Conservation (phyloP, 2,329 filamentous ascomycete species). For the Trichoderma atroviride region DNA sequence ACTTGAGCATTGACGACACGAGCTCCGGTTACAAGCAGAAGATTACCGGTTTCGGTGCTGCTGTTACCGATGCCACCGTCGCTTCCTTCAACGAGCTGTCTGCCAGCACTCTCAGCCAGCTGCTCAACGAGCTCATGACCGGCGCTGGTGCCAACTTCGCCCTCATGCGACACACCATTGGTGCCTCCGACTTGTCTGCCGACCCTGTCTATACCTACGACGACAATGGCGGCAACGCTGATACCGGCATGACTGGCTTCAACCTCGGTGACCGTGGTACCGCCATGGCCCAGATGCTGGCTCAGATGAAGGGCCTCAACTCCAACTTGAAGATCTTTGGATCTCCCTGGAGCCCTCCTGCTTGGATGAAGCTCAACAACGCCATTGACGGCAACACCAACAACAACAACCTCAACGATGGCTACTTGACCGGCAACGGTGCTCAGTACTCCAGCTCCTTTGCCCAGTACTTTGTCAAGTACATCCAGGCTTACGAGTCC, state of each 20-base stretch:
- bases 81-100: constrained; percentile 41
- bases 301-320: constrained; percentile 39
- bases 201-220: constrained; percentile 45
- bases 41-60: constrained; percentile 44
- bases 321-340: constrained; percentile 42
- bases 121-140: constrained; percentile 43
- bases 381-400: constrained; percentile 40
- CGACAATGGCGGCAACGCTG: constrained; percentile 39
- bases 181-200: constrained; percentile 43
- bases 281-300: constrained; percentile 43
- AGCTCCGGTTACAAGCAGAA: constrained; percentile 42
- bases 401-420: constrained; percentile 33
- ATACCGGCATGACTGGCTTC: constrained; percentile 38
- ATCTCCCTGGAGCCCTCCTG: constrained; percentile 44
- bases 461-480: constrained; percentile 39
- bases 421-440: constrained; percentile 38
- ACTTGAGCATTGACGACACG: constrained; percentile 43
- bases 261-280: constrained; percentile 42
- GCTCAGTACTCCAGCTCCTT: constrained; percentile 38
- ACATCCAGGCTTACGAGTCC: constrained; percentile 28
- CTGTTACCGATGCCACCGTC: constrained; percentile 47
- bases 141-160: constrained; percentile 41
- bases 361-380: constrained; percentile 46
- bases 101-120: constrained; percentile 34
- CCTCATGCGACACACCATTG: constrained; percentile 45